Percentiles rank a stretch among this genome's conserved stretches.
phyloP scores from a whole-genome alignment of 345 rosid genomes.

The Eucalyptus victrix region DNA sequence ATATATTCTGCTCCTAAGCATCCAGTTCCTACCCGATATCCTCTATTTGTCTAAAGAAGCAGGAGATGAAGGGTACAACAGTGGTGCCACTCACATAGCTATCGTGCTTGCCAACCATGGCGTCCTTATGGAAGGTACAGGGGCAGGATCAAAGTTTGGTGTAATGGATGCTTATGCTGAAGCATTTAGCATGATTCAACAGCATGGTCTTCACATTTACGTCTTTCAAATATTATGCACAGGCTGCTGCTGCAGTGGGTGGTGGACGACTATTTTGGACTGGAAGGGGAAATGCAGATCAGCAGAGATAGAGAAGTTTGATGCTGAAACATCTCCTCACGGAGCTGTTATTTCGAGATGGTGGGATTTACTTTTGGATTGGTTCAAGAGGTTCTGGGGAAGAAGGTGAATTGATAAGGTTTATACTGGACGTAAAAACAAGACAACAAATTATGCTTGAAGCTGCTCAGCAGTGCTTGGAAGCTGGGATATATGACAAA shows the following conservation, averaged over 20 bases:
- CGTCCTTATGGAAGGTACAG: constrained; percentile 56
- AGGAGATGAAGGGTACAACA: constrained; percentile 65
- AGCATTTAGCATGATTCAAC: constrained; percentile 82
- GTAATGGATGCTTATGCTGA: constrained; percentile 90
- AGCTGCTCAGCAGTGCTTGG: constrained; percentile 81
- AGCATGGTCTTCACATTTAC: constrained; percentile 77
- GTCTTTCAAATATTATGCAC: constrained; percentile 85
- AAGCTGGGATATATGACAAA: constrained; percentile 84
- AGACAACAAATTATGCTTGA: constrained; percentile 80
- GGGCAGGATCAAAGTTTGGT: constrained; percentile 55
- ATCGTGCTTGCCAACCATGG: constrained; percentile 76
- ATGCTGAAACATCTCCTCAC: constrained; percentile 87
- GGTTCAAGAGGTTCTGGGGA: constrained; percentile 85
- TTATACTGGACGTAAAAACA: constrained; percentile 44
- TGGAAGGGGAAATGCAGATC: constrained; percentile 71
- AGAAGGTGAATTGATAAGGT: constrained; percentile 82
- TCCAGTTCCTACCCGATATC: constrained; percentile 78
- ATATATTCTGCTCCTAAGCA: constrained; percentile 74
- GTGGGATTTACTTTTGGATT: constrained; percentile 69
- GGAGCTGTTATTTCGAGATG: constrained; percentile 77
- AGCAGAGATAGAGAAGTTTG: constrained; percentile 72
- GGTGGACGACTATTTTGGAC: constrained; percentile 87
- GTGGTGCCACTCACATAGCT: constrained; percentile 77
- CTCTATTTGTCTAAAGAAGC: constrained; percentile 74
- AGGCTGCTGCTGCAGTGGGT: constrained; percentile 92